phyloP scores from a whole-genome alignment of 164 flowering plant species.

The Kingdonia uniflora region DNA sequence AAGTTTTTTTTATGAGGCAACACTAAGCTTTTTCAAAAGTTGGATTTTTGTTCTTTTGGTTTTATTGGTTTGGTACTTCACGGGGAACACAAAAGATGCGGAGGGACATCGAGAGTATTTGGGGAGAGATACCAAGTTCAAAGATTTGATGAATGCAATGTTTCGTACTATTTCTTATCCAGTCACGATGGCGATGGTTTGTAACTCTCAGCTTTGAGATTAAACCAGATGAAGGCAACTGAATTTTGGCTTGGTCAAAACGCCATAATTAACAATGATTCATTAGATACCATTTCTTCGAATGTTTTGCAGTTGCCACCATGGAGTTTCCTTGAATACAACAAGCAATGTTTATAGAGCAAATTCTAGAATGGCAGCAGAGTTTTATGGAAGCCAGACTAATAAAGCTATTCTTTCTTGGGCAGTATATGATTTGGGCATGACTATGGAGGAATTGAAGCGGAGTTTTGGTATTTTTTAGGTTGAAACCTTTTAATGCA shows the following conservation, averaged over 20 bases:
- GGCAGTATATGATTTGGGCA: conserved; percentile 32
- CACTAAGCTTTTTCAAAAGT: too few species aligned
- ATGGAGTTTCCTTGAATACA: conserved; percentile 46
- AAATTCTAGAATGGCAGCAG: conserved; percentile 12
- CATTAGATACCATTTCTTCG: conserved; percentile 1
- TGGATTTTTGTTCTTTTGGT: conserved; percentile 58
- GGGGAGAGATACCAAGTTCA: conserved; percentile 21
- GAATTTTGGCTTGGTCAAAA: conserved; percentile 51
- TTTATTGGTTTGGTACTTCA: conserved; percentile 49
- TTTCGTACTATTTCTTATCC: conserved; percentile 46
- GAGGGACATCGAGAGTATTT: conserved; percentile 30
- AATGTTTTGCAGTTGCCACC: conserved; percentile 24
- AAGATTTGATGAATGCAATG: conserved; percentile 33
- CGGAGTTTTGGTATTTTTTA: conserved; percentile 16
- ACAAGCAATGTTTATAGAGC: conserved; percentile 31
- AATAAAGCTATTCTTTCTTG: conserved; percentile 53
- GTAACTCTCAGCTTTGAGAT: conserved; percentile 58
- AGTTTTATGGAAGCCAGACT: conserved; percentile 48
- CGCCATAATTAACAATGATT: conserved; percentile 11
- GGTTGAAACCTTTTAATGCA: conserved; percentile 36
- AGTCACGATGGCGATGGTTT: conserved; percentile 66
- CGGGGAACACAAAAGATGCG: conserved; percentile 42
- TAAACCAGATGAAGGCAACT: conserved; percentile 66
- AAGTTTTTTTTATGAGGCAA: too few species aligned
- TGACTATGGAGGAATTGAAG: conserved; percentile 30